phyloP scores from a whole-genome alignment of 305 asterid species.

The Fraxinus velutina region DNA sequence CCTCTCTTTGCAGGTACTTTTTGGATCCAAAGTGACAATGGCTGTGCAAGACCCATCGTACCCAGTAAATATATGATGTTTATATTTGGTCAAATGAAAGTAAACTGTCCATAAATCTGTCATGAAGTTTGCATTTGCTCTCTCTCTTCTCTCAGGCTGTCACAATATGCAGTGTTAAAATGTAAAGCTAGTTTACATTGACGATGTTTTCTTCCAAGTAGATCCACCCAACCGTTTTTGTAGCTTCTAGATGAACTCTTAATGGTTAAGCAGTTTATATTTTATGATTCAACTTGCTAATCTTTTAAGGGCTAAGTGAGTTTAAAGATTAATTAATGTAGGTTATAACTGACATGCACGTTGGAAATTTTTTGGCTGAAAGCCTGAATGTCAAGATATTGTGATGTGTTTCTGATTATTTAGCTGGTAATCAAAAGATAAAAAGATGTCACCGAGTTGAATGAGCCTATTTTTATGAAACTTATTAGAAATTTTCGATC shows the following conservation, averaged over 20 bases:
- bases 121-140: constrained; percentile 8
- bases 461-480: neutral
- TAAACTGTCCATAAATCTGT: constrained; percentile 4
- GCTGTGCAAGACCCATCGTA: constrained; percentile 97
- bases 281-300: neutral
- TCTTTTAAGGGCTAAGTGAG: constrained; percentile 2
- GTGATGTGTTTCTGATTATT: neutral
- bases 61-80: constrained; percentile 52
- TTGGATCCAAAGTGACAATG: constrained; percentile 85
- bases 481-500: neutral
- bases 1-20: constrained; percentile 62
- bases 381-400: neutral
- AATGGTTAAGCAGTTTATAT: neutral
- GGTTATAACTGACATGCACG: neutral
- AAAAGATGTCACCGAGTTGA: neutral
- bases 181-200: neutral
- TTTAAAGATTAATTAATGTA: neutral
- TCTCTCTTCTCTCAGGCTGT: neutral
- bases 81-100: neutral
- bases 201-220: neutral
- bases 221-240: neutral
- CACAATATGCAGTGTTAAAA: neutral
- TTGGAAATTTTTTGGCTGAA: neutral
- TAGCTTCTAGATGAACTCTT: neutral
- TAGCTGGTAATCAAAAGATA: neutral